Evolutionary conservation across 192 early-diverging fungal species (phyloP), one percentile per base, ranked within the genome.

Genomic region (Coemansia sp.): DNA sequence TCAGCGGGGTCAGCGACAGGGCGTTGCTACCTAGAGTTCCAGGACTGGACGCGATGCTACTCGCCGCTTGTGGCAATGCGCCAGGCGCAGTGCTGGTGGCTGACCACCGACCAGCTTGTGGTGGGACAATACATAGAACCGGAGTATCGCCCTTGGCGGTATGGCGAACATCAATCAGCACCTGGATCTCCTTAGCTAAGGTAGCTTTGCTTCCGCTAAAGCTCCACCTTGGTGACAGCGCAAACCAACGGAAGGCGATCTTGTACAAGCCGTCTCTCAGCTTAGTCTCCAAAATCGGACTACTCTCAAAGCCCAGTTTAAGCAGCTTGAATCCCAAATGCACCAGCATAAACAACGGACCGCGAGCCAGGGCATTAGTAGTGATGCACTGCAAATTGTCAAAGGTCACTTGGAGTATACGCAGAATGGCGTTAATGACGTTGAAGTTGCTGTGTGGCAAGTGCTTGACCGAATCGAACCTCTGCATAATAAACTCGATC

Each of bases 191-290:
- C 15, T 79, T 79, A 53, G 88, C 81, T 41, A 89, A 79, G 16
- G 86, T 72, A 46, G 87, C 87, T 68, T 85, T 92, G 76, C 88
- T 90, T 9, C 88, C 90, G 63, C 92, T 92, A 75, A 91, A 94
- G 67, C 87, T 88, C 92, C 92, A 94, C 69, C 90, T 88, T 10
- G 95, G 90, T 15, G 92, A 72, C 38, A 88, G 70, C 27, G 87
- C 77, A 76, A 95, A 98, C 95, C 95, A 97, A n/a, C 88, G 75
- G 43, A 96, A 90, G 1, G 93, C 92, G 65, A 92, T 74, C 11
- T 78, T 66, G 72, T 94, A 94, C 34, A 96, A 74, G 1, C 83
- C 80, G 20, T 85, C 85, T 40, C 86, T 89, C 64, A 92, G 87
- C 75, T 80, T 89, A 76, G 86, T 87, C 76, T 88, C 90, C 11